phyloP scores from a whole-genome alignment of 805 yeast genomes.

The Starmera dryadoides region DNA sequence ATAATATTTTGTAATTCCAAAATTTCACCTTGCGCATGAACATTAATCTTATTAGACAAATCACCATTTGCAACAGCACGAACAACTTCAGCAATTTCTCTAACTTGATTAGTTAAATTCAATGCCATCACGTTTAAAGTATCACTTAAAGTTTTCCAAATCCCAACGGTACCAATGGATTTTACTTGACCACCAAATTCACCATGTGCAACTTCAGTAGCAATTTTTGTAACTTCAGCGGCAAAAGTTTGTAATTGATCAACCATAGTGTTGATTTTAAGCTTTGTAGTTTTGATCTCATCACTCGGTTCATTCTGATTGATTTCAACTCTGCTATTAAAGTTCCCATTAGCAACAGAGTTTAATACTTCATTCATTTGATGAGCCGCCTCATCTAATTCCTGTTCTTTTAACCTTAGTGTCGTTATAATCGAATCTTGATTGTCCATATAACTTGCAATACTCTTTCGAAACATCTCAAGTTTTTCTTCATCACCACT shows the following conservation, averaged over 20 bases:
- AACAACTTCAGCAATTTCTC: constrained; percentile 87
- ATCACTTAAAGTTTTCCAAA: constrained; percentile 83
- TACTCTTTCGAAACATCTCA: neutral
- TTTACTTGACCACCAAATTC: constrained; percentile 84
- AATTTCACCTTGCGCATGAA: constrained; percentile 89
- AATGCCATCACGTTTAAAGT: constrained; percentile 88
- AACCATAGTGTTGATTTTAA: constrained; percentile 82
- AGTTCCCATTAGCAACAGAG: constrained; percentile 80
- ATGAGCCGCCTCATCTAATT: constrained; percentile 21
- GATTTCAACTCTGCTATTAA: constrained; percentile 71
- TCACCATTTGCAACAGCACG: constrained; percentile 87
- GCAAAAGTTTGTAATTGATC: constrained; percentile 80
- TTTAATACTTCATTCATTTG: constrained; percentile 84
- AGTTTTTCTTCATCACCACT: neutral
- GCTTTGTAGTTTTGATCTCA: constrained; percentile 72
- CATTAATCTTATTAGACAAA: constrained; percentile 73
- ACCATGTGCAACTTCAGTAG: constrained; percentile 86
- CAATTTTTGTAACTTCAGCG: constrained; percentile 79
- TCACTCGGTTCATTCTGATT: constrained; percentile 49
- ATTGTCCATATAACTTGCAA: neutral
- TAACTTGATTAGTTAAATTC: constrained; percentile 78
- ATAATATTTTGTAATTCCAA: constrained; percentile 79
- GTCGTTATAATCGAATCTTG: neutral
- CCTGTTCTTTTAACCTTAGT: neutral
- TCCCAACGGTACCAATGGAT: constrained; percentile 66